Conservation (phyloP, 2,329 filamentous ascomycete genomes). For the Ascochyta pisi region DNA sequence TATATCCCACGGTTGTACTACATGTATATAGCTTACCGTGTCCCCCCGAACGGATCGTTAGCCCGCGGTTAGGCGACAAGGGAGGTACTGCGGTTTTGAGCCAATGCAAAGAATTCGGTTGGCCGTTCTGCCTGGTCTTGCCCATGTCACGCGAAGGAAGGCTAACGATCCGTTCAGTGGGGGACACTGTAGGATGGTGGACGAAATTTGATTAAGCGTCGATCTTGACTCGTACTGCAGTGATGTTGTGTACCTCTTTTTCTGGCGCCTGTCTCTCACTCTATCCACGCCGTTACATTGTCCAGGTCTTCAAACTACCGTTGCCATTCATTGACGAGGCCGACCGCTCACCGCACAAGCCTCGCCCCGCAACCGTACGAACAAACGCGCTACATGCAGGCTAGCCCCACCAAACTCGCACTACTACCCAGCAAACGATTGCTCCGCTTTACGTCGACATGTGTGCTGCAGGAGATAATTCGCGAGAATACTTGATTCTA, state of each 20-base stretch:
- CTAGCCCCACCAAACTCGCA: slow-evolving; percentile 13
- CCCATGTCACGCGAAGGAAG: too few relatives aligned
- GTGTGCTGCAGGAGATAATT: slow-evolving; percentile 24
- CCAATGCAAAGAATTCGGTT: too few relatives aligned
- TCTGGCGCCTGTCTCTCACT: background rate
- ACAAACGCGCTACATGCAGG: slow-evolving; percentile 28
- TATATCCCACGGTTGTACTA: background rate
- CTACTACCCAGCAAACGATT: slow-evolving; percentile 9
- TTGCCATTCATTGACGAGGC: too few relatives aligned
- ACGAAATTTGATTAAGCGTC: background rate
- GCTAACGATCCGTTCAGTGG: too few relatives aligned
- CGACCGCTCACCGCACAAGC: slow-evolving; percentile 1
- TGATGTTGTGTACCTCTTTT: background rate
- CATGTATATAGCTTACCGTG: background rate
- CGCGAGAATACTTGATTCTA: slow-evolving; percentile 29
- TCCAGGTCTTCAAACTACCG: too few relatives aligned
- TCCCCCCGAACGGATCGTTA: too few relatives aligned
- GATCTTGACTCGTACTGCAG: background rate
- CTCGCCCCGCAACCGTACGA: slow-evolving; percentile 6
- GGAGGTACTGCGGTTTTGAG: too few relatives aligned
- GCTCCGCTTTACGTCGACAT: slow-evolving; percentile 11
- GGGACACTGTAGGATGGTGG: background rate
- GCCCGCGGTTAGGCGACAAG: too few relatives aligned
- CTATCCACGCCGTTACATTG: background rate
- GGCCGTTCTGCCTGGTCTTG: too few relatives aligned